Evolutionary conservation across 768 basidiomycete genomes (phyloP), one percentile per base, ranked within the genome.

Genomic region (Nidularia sp.): DNA sequence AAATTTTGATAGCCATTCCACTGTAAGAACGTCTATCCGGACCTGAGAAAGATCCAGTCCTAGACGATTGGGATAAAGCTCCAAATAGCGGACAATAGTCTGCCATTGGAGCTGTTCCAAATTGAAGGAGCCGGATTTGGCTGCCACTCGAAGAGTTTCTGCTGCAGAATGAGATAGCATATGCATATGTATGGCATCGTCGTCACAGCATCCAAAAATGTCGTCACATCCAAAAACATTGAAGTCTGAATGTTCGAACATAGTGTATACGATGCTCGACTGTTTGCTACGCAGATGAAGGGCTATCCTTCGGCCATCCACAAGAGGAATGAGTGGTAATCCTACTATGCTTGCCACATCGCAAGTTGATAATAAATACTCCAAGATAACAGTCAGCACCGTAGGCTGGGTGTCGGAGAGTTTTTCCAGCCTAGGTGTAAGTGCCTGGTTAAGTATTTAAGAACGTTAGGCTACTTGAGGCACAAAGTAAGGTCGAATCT

Each of bases 1-100:
- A 53, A 79, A 79, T 1, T 50, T 47, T 1, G 64, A 58, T n/a
- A 78, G 50, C 73, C 74, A 77, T 4, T 51, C 42, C 13, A 72
- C 50, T 7, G 55, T 45, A 4, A 34, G 48, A 6, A 55, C 53
- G 35, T 62, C 55, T 5, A 54, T 52, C 31, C 50, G 52, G 31
- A 47, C 49, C n/a, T 53, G 50, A 1, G 63, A 62, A 12, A 63
- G 53, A 32, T 65, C 57, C 3, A 68, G 54, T 1, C 60, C 61
- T 2, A 68, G 51, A 6, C 56, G 64, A 8, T 54, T 57, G 0
- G 63, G 60, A 49, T 65, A 62, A 1, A 46, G 51, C 12, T 51
- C 48, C 4, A 75, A 65, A 55, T 70, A 74, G 4, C 55, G 31
- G 5, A 69, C 44, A 33, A 71, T 68, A 7, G 49, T 57, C 4